Evolutionary conservation across 2,329 filamentous ascomycete species (phyloP), one percentile per base, ranked within the genome.

Genomic region (Colletotrichum lupini): DNA sequence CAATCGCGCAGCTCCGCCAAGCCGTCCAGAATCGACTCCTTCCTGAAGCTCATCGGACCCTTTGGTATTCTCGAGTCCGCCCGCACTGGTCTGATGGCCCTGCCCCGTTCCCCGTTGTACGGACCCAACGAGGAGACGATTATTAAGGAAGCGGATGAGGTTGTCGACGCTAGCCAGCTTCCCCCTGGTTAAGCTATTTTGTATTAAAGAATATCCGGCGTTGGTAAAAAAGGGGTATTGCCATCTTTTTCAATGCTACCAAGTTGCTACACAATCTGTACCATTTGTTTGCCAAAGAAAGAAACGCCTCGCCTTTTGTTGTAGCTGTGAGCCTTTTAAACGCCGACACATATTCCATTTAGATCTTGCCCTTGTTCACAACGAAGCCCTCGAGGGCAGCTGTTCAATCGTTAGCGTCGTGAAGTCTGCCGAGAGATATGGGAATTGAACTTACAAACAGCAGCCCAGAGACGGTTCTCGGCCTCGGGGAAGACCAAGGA

Each of bases 21-120:
- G 85, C 95, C 95, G 46, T 91, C 88, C 75, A 93, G 97, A 84
- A 98, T 99, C 81, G 95, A 99, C 85, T 97, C 95, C 2, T 99
- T 98, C 88, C 93, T 99, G 85, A 99, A 98, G 87, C 90, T 99
- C 75, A 92, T 99, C 80, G 89, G 91, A 70, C 96, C 96, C 14
- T 99, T 98, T 82, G 97, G 97, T 80, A 98, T 99, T 78, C 89
- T 99, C 64, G 97, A 99, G 86, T 98, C 95, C 63, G 95, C 96
- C 64, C 92, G 97, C 74, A 98, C 97, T 71, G 97, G 97, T 82
- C 89, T 99, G 72, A 99, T 98, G 96, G 97, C 97, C 60, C 88
- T 99, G 76, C 97, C 97, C 71, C 93, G 97, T 77, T 98, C 97
- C 46, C 97, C 97, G 52, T 90, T 99, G 59, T 91, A 94, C 75